Base-by-base conservation (phyloP, 306 rosid species). In the Pyrus betulifolia region DNA sequence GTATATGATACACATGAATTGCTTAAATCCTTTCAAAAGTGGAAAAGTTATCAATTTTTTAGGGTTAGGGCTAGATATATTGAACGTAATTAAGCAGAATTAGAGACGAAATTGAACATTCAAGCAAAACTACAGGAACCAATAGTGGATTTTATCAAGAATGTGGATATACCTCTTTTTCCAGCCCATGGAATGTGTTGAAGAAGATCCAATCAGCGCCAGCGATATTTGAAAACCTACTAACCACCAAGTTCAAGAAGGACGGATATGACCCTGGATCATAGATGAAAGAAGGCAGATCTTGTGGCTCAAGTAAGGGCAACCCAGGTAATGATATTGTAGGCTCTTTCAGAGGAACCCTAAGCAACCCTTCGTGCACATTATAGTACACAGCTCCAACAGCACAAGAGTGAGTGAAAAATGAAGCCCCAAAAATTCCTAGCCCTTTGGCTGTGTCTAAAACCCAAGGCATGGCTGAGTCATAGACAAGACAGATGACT, bases 351-450 rank as follows among this genome's bases (percentile, higher is more conserved):
- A 54, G 61, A 4, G 80, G 80, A 59, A 69, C 52, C 2, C 69
- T 55, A 15, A 68, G 22, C 17, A 73, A 11, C 14, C 80, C 74
- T 59, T 44, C 22, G 3, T 57, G 65, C 23, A 69, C 60, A 62
- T 28, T 67, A 40, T 25, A 42, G 27, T 60, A 71, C 33, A 77
- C 63, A 13, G 75, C 38, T 77, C 57, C 6, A 77, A 78, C 57
- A 7, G 76, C 81, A n/a, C 81, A 74, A 5, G 83, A 65, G 44
- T 81, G 83, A 21, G 88, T 78, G 54, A 77, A 81, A 67, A 84
- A 61, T 1, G 85, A 74, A 11, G 80, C 88, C 49, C 65, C 74
- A 4, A 23, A n/a, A 1, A 84, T 21, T 10, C 79, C 83, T 6
- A 45, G 65, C 15, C 57, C 28, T 64, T 51, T 60, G 12, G 87